Evolutionary conservation across 2,329 filamentous ascomycete species (phyloP).

Genomic region (Fusarium sp.): DNA sequence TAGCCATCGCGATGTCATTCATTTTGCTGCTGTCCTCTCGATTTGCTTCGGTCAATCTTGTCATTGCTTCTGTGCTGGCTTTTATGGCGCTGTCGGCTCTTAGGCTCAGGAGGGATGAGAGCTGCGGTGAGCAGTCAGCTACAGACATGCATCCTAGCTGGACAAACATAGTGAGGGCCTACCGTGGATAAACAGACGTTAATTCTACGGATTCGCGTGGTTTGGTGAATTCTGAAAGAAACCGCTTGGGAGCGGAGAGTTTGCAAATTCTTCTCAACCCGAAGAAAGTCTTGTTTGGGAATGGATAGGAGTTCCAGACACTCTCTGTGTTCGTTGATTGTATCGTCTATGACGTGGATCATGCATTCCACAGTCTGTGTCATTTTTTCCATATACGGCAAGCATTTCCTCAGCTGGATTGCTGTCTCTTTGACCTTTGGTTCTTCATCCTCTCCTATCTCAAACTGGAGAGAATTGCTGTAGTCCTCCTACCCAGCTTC

Average conservation of each 20-base stretch:
- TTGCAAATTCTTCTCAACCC: not conserved
- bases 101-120: not conserved
- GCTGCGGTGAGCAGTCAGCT: not conserved
- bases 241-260: not conserved
- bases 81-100: not conserved
- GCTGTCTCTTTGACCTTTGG: not conserved
- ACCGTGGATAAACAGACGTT: not conserved
- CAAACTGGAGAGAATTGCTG: not conserved
- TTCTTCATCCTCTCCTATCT: not conserved
- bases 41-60: not conserved
- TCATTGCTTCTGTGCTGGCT: not conserved
- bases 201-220: not conserved
- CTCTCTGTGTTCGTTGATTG: not conserved
- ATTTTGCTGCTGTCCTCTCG: fast-evolving
- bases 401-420: not conserved
- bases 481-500: not conserved
- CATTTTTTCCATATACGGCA: not conserved
- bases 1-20: fast-evolving
- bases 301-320: not conserved
- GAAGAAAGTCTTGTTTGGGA: not conserved
- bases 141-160: too few species aligned
- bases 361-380: not conserved
- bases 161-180: not conserved
- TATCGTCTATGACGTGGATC: not conserved
- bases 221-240: not conserved